Percentiles rank a stretch among this genome's conserved stretches.
Evolutionary conservation across 371 early-diverging fungal species (phyloP).

Genomic region (Mortierella sp.): DNA sequence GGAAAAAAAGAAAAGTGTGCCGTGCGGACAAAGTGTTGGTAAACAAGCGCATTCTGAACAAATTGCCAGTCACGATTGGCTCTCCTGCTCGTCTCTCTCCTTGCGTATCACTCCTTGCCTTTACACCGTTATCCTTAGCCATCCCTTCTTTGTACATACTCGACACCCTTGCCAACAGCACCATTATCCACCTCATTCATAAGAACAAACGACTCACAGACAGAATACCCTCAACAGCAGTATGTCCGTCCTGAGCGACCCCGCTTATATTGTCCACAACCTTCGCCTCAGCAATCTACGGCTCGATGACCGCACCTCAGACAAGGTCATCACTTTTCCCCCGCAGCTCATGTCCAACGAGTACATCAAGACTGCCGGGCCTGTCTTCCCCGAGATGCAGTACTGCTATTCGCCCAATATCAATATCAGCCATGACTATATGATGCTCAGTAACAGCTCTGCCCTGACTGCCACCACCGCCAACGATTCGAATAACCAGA

Average conservation of each 20-base stretch:
- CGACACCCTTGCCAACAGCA: neutral
- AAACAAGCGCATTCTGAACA: too few relatives aligned
- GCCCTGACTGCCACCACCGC: slow-evolving; percentile 28
- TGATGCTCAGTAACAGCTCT: slow-evolving; percentile 52
- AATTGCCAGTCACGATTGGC: neutral
- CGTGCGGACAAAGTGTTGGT: too few relatives aligned
- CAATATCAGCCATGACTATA: slow-evolving; percentile 61
- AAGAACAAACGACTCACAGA: neutral
- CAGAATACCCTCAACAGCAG: neutral
- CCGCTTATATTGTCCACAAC: slow-evolving; percentile 82
- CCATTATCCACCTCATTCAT: neutral
- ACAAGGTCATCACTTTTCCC: slow-evolving; percentile 81
- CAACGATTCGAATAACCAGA: slow-evolving; percentile 24
- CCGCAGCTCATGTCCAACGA: slow-evolving; percentile 78
- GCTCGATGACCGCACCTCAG: slow-evolving; percentile 77
- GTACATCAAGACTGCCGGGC: slow-evolving; percentile 81
- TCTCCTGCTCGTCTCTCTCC: neutral
- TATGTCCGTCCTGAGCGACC: slow-evolving; percentile 83
- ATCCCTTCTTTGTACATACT: neutral
- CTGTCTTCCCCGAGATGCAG: slow-evolving; percentile 80
- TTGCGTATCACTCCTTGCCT: too few relatives aligned
- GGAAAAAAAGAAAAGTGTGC: neutral
- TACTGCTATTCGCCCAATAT: slow-evolving; percentile 76
- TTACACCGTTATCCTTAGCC: neutral
- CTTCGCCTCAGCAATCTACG: slow-evolving; percentile 82